Conservation (phyloP, 176 grass and related monocot species). For the Phragmites australis region DNA sequence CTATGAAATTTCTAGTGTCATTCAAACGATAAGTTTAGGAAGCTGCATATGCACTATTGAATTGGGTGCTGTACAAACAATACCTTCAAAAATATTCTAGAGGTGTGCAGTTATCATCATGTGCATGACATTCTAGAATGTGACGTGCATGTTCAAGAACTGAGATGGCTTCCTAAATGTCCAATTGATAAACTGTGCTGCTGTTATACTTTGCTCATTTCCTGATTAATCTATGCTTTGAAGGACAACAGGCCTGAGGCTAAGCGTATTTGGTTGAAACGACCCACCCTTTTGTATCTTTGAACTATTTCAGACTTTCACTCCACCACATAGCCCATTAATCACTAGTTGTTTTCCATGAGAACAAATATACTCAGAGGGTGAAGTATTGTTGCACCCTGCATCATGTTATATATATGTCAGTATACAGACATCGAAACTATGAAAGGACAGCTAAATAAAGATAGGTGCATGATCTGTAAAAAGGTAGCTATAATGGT, state of each 20-base stretch:
- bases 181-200: not conserved
- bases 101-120: not conserved
- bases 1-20: not conserved
- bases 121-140: not conserved
- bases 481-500: not conserved
- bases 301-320: not conserved
- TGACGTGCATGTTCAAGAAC: not conserved
- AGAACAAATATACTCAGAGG: not conserved
- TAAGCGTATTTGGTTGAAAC: not conserved
- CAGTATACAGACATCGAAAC: no score
- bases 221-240: conserved; percentile 8
- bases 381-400: not conserved
- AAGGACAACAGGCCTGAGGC: not conserved
- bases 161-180: not conserved
- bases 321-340: not conserved
- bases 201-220: not conserved
- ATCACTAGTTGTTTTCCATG: not conserved
- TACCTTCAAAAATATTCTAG: not conserved
- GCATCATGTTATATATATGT: not conserved
- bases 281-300: not conserved
- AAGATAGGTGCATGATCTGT: not conserved
- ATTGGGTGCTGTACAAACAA: not conserved
- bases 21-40: not conserved
- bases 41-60: not conserved
- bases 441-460: not conserved